Percentiles rank a stretch among this genome's conserved stretches.
These are phyloP conservation scores for Rhodotorula taiwanensis DNA, from an alignment of 768 basidiomycete species.

Conservation along the genomic window DNA sequence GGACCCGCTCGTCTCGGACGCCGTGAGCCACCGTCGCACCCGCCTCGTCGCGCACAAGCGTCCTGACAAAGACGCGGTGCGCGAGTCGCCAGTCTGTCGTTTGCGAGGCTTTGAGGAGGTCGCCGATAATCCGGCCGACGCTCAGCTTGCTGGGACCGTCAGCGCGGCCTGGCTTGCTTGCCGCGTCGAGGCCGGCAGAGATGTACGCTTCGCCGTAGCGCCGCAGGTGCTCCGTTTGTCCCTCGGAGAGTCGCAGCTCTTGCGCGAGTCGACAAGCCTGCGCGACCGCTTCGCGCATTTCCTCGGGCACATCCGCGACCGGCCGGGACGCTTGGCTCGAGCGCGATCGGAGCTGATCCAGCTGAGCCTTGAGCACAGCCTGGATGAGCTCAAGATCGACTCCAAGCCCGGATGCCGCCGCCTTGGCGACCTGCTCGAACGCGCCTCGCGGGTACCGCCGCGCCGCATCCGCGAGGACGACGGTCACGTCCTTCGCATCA, in stretches of 20 bases:
- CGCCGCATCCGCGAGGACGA: not conserved
- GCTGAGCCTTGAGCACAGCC: not conserved
- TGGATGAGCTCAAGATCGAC: not conserved
- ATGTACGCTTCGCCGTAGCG: no score
- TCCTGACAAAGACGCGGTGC: not conserved
- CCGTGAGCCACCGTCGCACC: no score
- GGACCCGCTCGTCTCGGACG: not conserved
- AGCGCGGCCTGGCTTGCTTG: not conserved
- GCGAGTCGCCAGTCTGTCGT: not conserved
- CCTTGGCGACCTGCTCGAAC: not conserved
- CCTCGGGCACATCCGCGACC: not conserved
- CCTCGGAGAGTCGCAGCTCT: no score
- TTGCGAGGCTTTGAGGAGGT: not conserved
- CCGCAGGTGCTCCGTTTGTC: no score
- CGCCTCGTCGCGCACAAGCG: not conserved
- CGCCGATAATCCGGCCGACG: no score
- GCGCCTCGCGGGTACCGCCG: not conserved
- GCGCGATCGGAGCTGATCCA: not conserved
- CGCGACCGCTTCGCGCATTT: not conserved
- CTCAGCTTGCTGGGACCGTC: no score
- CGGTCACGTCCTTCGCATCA: slow-evolving; percentile 20
- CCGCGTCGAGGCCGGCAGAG: not conserved
- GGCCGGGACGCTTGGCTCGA: not conserved
- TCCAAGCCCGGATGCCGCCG: not conserved
- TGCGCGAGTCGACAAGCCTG: no score